Conservation (phyloP, 805 yeast species). For the Jamesozyma jinghongensis region DNA sequence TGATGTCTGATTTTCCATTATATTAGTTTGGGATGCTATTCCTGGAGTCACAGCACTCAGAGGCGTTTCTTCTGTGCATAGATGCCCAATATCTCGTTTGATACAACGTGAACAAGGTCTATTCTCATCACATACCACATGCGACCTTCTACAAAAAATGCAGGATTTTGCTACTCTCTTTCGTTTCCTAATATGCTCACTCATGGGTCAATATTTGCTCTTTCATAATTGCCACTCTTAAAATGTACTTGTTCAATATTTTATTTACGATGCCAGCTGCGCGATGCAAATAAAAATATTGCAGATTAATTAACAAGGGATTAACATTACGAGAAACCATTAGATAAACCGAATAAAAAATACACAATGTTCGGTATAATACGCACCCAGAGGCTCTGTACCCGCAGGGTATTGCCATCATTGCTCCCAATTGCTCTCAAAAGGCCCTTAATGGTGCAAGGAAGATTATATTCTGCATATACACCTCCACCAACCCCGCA, state of each 20-base stretch:
- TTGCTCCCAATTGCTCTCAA: too few species aligned
- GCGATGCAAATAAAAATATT: too few species aligned
- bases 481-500: neutral
- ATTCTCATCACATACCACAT: constrained; percentile 82
- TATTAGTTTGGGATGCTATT: neutral
- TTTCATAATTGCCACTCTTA: too few species aligned
- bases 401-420: too few species aligned
- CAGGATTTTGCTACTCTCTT: constrained; percentile 44
- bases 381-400: too few species aligned
- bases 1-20: neutral
- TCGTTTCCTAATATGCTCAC: constrained; percentile 2
- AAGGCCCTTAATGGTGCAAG: neutral
- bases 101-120: constrained; percentile 69
- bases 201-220: neutral
- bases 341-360: too few species aligned
- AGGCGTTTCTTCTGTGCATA: constrained; percentile 78
- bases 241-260: too few species aligned
- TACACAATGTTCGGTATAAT: too few species aligned
- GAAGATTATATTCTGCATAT: neutral
- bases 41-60: constrained; percentile 5
- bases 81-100: constrained; percentile 77
- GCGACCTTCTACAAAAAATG: constrained; percentile 85
- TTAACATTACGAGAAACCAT: too few species aligned
- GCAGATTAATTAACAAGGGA: too few species aligned
- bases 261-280: too few species aligned